Conservation (phyloP, 495 filamentous ascomycete genomes). For the Mycothermus thermophilus region DNA sequence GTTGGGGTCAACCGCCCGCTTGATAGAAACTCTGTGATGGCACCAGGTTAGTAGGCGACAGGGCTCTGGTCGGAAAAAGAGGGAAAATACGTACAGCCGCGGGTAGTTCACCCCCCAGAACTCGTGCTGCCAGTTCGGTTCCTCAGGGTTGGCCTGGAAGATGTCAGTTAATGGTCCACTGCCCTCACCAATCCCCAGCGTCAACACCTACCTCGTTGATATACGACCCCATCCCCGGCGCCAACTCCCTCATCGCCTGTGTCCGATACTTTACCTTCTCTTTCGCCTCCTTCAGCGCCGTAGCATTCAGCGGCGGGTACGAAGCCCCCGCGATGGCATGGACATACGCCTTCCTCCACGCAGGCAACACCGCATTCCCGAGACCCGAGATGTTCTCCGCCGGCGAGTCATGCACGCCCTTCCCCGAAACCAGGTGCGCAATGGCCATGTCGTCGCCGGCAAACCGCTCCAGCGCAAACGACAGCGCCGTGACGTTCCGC, state of each 20-base stretch:
- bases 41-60: neutral
- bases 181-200: too few relatives aligned
- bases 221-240: slow-evolving; percentile 25
- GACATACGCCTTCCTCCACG: slow-evolving; percentile 41
- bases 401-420: slow-evolving; percentile 26
- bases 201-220: slow-evolving; percentile 25
- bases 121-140: slow-evolving; percentile 33
- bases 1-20: slow-evolving; percentile 42
- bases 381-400: slow-evolving; percentile 28
- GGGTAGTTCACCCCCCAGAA: slow-evolving; percentile 41
- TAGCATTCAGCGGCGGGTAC: slow-evolving; percentile 22
- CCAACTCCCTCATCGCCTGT: slow-evolving; percentile 24
- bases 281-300: slow-evolving; percentile 25
- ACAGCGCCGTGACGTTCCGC: slow-evolving; percentile 9
- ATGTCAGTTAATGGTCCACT: neutral
- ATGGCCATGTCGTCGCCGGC: neutral
- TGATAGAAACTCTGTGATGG: slow-evolving; percentile 23
- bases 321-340: slow-evolving; percentile 14
- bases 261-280: slow-evolving; percentile 30
- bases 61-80: neutral
- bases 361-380: slow-evolving; percentile 35
- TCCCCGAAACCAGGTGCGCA: slow-evolving; percentile 21
- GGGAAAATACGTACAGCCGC: slow-evolving; percentile 19
- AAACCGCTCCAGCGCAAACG: slow-evolving; percentile 14
- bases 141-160: slow-evolving; percentile 31